A percentile compares a stretch with the other conserved stretches of the same genome.
Conservation (phyloP, 805 yeast genomes). For the Ogataea glucozyma region DNA sequence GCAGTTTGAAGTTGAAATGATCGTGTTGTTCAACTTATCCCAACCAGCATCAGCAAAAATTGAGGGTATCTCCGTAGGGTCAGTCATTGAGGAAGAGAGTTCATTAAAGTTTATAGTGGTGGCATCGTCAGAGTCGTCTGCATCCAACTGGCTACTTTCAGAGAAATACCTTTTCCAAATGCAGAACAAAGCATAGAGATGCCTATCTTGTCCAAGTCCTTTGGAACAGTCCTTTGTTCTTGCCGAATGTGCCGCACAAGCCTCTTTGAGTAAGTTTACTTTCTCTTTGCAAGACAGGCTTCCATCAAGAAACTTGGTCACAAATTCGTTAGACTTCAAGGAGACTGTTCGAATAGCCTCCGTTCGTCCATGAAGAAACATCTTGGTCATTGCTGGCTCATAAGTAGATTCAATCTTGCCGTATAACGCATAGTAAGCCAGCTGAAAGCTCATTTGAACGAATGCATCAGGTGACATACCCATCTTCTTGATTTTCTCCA, state of each 20-base stretch:
- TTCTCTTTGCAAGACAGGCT: slow-evolving; percentile 59
- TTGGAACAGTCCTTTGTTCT: slow-evolving; percentile 68
- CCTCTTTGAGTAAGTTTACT: slow-evolving; percentile 57
- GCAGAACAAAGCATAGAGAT: slow-evolving; percentile 81
- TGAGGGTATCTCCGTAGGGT: slow-evolving; percentile 55
- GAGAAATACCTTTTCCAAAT: slow-evolving; percentile 73
- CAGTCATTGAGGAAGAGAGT: slow-evolving; percentile 26
- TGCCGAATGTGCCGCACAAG: slow-evolving; percentile 68
- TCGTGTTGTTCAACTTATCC: slow-evolving; percentile 79
- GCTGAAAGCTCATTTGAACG: slow-evolving; percentile 91
- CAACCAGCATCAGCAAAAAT: slow-evolving; percentile 86
- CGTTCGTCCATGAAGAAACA: slow-evolving; percentile 85
- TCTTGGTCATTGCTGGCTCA: slow-evolving; percentile 96
- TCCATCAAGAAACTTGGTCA: slow-evolving; percentile 77
- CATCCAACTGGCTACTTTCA: slow-evolving; percentile 30
- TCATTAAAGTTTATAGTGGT: slow-evolving; percentile 34
- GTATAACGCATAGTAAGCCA: slow-evolving; percentile 86
- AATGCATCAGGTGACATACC: slow-evolving; percentile 94
- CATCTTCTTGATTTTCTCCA: slow-evolving; percentile 75
- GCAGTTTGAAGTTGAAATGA: slow-evolving; percentile 83
- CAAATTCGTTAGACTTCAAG: slow-evolving; percentile 75
- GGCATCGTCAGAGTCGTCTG: slow-evolving; percentile 35
- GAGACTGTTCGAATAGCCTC: slow-evolving; percentile 89
- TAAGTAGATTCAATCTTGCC: slow-evolving; percentile 93
- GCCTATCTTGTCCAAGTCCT: slow-evolving; percentile 93